Evolutionary conservation across 2,329 filamentous ascomycete genomes (phyloP).

Genomic region (Corynespora cassiicola): DNA sequence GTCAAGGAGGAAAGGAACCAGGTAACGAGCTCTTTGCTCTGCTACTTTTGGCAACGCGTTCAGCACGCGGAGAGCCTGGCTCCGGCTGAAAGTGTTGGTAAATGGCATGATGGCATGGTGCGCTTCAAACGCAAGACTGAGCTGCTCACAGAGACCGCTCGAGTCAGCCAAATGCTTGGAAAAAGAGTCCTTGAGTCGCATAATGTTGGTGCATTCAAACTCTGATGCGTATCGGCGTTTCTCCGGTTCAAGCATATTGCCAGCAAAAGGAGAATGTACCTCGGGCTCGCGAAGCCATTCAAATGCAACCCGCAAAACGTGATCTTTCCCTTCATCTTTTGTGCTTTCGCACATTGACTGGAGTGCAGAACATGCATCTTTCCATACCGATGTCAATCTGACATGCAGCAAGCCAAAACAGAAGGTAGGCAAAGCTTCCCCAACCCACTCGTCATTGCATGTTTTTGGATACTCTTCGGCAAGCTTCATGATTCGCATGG

Average conservation of each 20-base stretch:
- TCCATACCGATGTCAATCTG: slow-evolving; percentile 84
- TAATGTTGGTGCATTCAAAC: slow-evolving; percentile 84
- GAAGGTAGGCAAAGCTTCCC: slow-evolving; percentile 77
- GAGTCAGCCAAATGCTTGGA: slow-evolving; percentile 18
- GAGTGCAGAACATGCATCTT: slow-evolving; percentile 78
- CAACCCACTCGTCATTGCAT: slow-evolving; percentile 68
- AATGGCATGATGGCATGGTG: slow-evolving; percentile 64
- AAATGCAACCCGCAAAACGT: slow-evolving; percentile 75
- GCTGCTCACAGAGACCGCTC: slow-evolving; percentile 52
- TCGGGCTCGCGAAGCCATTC: slow-evolving; percentile 67
- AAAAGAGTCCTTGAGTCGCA: slow-evolving; percentile 51
- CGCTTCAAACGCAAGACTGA: slow-evolving; percentile 69
- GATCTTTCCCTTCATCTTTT: slow-evolving; percentile 74
- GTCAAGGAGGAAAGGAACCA: slow-evolving; percentile 84
- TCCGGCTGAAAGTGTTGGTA: slow-evolving; percentile 66
- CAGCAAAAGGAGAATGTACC: slow-evolving; percentile 9
- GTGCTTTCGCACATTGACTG: slow-evolving; percentile 75
- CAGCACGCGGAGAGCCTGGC: slow-evolving; percentile 81
- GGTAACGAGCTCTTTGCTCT: slow-evolving; percentile 82
- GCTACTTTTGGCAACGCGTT: slow-evolving; percentile 75
- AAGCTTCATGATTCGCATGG: slow-evolving; percentile 85
- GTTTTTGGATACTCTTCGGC: slow-evolving; percentile 68
- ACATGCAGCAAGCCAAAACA: slow-evolving; percentile 90
- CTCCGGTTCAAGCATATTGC: background rate
- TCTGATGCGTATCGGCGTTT: slow-evolving; percentile 62